Percentiles rank a stretch among this genome's conserved stretches.
Conservation (phyloP, 441 rosid species). For the Populus tomentosa region DNA sequence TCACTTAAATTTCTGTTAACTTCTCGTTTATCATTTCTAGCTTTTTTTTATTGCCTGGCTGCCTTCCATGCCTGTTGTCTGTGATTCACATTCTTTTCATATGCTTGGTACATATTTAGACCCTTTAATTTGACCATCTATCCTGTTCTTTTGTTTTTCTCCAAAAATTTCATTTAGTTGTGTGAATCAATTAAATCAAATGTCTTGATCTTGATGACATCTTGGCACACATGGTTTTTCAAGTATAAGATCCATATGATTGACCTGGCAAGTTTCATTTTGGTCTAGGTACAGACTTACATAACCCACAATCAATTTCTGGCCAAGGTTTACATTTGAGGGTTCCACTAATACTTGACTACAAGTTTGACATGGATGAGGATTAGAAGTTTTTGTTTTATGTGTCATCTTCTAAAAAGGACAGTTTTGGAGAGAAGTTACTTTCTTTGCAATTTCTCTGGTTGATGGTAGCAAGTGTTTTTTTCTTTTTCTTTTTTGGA, state of each 20-base stretch:
- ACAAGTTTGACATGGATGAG: not conserved
- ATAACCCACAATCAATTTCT: not conserved
- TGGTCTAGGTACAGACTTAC: no score
- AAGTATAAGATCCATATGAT: not conserved
- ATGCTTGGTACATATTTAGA: not conserved
- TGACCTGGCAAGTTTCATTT: not conserved
- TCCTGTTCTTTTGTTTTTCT: not conserved
- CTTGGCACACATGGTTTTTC: not conserved
- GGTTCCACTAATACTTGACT: not conserved
- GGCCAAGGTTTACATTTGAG: not conserved
- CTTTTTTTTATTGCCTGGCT: not conserved
- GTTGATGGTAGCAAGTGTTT: not conserved
- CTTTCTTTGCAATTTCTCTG: not conserved
- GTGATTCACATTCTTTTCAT: not conserved
- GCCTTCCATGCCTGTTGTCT: not conserved
- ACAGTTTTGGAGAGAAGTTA: not conserved
- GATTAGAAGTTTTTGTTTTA: not conserved
- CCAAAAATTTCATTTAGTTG: not conserved
- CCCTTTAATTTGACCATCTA: not conserved
- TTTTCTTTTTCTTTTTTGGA: no score
- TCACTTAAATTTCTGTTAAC: not conserved
- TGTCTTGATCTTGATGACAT: not conserved
- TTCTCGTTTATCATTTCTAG: not conserved
- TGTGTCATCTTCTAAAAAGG: not conserved
- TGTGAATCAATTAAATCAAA: not conserved